phyloP scores from a whole-genome alignment of 768 basidiomycete genomes.

The Suillus subalutaceus region DNA sequence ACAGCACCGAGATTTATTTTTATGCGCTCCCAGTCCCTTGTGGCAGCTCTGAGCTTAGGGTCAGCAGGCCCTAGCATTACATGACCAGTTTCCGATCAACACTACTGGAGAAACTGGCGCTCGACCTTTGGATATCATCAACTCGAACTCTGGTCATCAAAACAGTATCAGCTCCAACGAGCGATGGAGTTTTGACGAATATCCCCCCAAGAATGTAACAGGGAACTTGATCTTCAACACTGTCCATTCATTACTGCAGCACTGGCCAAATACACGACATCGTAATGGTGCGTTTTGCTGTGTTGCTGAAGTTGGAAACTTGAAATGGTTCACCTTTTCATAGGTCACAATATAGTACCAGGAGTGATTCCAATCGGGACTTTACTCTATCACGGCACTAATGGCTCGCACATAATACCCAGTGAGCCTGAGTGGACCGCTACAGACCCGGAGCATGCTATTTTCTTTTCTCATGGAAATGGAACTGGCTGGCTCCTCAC shows the following conservation, averaged over 20 bases:
- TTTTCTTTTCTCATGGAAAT: slow-evolving; percentile 35
- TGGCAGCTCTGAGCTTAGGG: background rate
- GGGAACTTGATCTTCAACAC: slow-evolving; percentile 39
- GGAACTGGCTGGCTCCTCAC: slow-evolving; percentile 26
- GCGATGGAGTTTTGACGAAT: slow-evolving; percentile 23
- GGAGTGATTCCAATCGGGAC: slow-evolving; percentile 40
- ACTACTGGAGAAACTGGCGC: background rate
- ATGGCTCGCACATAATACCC: slow-evolving; percentile 21
- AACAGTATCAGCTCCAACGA: background rate
- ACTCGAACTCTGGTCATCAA: background rate
- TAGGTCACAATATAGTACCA: slow-evolving; percentile 36
- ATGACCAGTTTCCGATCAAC: background rate
- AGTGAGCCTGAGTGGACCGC: slow-evolving; percentile 32
- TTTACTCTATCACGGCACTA: slow-evolving; percentile 37
- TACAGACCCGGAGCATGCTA: slow-evolving; percentile 35
- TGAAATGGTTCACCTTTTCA: background rate
- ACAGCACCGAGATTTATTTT: background rate
- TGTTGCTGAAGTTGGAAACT: background rate
- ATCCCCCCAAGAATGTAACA: slow-evolving; percentile 31
- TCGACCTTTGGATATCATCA: background rate
- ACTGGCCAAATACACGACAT: slow-evolving; percentile 41
- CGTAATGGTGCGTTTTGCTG: slow-evolving; percentile 30
- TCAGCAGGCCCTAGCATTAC: background rate
- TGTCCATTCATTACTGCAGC: slow-evolving; percentile 37
- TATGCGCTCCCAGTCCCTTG: background rate